phyloP scores from a whole-genome alignment of 83 land plant species.

The Thuja plicata region DNA sequence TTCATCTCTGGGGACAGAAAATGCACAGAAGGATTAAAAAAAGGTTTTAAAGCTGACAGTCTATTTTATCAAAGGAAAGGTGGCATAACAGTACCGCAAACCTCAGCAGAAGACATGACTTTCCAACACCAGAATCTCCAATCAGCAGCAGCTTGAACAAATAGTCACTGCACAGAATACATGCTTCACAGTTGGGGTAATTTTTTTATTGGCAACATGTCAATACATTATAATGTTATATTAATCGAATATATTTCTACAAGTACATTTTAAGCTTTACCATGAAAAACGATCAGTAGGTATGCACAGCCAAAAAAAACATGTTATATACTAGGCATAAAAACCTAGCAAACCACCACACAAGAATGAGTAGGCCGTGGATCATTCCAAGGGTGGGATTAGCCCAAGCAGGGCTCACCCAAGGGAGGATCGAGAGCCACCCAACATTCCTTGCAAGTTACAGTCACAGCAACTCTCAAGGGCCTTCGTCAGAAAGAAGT shows the following conservation, averaged over 20 bases:
- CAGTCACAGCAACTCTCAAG: slow-evolving; percentile 36
- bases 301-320: no score
- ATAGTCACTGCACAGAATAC: slow-evolving; percentile 41
- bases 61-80: neutral
- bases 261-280: no score
- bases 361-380: no score
- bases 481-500: neutral
- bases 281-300: no score
- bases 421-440: no score
- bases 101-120: slow-evolving; percentile 47
- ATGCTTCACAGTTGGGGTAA: neutral
- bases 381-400: no score
- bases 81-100: slow-evolving; percentile 35
- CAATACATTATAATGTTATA: no score
- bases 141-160: slow-evolving; percentile 51
- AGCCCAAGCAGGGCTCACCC: no score
- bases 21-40: neutral
- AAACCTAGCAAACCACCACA: no score
- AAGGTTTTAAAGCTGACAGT: neutral
- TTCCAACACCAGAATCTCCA: slow-evolving; percentile 58
- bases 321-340: no score
- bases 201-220: no score
- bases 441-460: neutral
- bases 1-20: neutral
- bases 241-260: no score